Evolutionary conservation across 1,284 basidiomycete species (phyloP), one percentile per base, ranked within the genome.

Genomic region (Vanrija sp.): DNA sequence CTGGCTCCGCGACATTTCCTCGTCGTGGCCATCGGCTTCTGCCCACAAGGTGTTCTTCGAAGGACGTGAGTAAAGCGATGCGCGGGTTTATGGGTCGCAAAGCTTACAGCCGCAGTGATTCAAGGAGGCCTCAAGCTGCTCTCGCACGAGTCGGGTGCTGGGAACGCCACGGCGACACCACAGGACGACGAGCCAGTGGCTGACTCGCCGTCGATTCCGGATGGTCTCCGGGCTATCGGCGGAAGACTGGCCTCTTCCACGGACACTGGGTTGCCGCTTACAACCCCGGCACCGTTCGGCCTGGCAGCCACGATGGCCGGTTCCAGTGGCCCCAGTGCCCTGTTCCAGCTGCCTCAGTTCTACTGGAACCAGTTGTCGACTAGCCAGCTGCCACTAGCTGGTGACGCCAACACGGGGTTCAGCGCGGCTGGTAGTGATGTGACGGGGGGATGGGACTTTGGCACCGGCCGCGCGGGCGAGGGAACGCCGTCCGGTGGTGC

Each of bases 1-100:
- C 16, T 75, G 73, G 73, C 55, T 75, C 19, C 62, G 67, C 40
- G 67, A 71, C 39, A 66, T 74, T 25, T 66, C 64, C 5, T 57
- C 58, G 4, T 69, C 67, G 5, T 75, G 73, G 73, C 65, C 73
- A 0, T 65, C 69, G 1, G 71, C 73, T 1, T 71, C 69, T 3
- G 62, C 69, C 6, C 72, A 74, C 57, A 67, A 69, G 52, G 52
- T 73, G 10, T 75, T 74, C 60, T 72, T 75, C 46, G 73, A 75
- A 45, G 71, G 68, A 9, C 58, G 68, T 70, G 49, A 65, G 68
- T 66, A 34, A 6, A 0, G 5, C 39, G 7, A 23, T 23, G 21
- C 21, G 21, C 21, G 21, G 21, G 21, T 23, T 23, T 23, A 10
- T 6, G 1, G 15, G 40, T 14, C 12, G 34, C 5, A 2, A 12